A percentile compares a stretch with the other conserved stretches of the same genome.
These are phyloP conservation scores for Cercis canadensis DNA, from an alignment of 306 rosid species.

Conservation along the genomic window DNA sequence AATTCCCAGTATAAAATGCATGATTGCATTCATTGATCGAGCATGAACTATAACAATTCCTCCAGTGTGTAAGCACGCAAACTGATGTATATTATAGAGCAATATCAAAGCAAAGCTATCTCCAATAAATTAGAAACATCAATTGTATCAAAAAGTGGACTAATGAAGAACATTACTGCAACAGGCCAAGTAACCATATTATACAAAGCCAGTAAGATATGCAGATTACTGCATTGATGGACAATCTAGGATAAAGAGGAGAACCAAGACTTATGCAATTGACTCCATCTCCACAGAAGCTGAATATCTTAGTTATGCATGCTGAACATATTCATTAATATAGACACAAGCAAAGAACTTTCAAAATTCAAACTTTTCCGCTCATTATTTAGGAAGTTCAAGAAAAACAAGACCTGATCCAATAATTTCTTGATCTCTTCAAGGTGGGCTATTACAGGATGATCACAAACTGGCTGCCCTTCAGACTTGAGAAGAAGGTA, in stretches of 20 bases:
- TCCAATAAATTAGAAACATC: too few species aligned
- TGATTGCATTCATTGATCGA: too few species aligned
- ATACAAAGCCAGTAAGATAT: conserved; percentile 1
- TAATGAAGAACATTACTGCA: conserved; percentile 1
- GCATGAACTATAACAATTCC: too few species aligned
- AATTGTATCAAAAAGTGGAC: too few species aligned
- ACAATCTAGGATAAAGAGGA: conserved; percentile 17
- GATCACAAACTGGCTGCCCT: conserved; percentile 76
- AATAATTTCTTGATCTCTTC: conserved; percentile 76
- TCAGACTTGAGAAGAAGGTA: conserved; percentile 94
- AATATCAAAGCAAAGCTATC: too few species aligned
- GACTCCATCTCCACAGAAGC: conserved; percentile 19
- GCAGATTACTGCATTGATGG: conserved; percentile 5
- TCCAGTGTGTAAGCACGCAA: too few species aligned
- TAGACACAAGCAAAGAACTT: conserved; percentile 14
- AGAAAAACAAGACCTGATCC: conserved; percentile 64
- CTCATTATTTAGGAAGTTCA: conserved; percentile 13
- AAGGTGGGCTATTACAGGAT: conserved; percentile 82
- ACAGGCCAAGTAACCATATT: background rate
- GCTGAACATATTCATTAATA: conserved; percentile 28
- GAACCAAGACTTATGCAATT: conserved; percentile 5
- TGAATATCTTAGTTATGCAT: conserved; percentile 10
- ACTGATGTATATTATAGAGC: too few species aligned
- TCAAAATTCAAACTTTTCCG: conserved; percentile 11
- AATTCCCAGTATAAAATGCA: too few species aligned